Evolutionary conservation across 352 stramenopile species (phyloP), one percentile per base, ranked within the genome.

Genomic region (Globisporangium megalacanthum): DNA sequence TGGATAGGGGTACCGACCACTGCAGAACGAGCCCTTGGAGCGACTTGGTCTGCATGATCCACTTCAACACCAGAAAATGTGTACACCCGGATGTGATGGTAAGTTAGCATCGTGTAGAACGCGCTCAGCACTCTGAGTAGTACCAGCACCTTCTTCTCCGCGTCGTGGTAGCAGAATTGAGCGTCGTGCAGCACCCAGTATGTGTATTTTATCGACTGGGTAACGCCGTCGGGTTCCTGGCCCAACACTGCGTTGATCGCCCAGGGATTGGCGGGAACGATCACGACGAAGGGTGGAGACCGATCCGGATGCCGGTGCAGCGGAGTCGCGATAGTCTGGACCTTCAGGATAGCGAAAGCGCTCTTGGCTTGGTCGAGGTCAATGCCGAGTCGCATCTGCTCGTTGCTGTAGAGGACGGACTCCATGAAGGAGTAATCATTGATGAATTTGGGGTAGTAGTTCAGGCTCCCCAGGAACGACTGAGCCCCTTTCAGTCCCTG

Each of bases 231-330:
- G n/a, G 61, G 15, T 3, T 52, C 36, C 13, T 70, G 59, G 0
- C 66, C 45, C 0, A 73, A 8, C 5, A 61, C 60, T 0, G 49
- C 55, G 4, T 57, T 66, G 9, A 66, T 35, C 2, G 59, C 59
- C 63, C 59, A 70, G 8, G 44, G 31, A 7, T 70, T 71, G 0
- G 57, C 64, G n/a, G 67, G 54, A 4, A 69, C 6, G 11, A 66
- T 68, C 0, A 70, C 20, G 1, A 48, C 7, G 3, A 64, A 57
- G 0, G 67, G 46, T 13, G 39, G 31, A 0, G 31, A 41, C 0
- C 25, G 14, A n/a, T 64, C 49, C 13, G 62, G 61, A 15, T 70
- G 64, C 1, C 36, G 20, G 1, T 68, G 35, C 1, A 69, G 35
- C 52, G 0, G 66, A 59, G 1, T 4, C 3, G 1, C 70, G 54